Evolutionary conservation across 2,329 filamentous ascomycete genomes (phyloP), one percentile per base, ranked within the genome.

Genomic region (Xylariaceae sp.): DNA sequence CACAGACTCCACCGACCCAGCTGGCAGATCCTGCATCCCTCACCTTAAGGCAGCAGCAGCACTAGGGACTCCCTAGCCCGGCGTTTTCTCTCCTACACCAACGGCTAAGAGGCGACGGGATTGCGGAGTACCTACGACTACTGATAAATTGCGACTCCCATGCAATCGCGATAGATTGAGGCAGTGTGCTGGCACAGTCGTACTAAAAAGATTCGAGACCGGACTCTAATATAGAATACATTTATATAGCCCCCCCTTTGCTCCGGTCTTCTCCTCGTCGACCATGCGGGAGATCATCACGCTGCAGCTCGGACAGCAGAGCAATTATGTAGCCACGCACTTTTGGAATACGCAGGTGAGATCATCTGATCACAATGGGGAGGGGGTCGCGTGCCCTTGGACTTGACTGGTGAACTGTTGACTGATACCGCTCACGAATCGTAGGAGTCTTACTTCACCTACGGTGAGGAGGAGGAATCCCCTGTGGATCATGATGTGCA

Each of bases 391-490:
- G 23, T 23, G 41, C 34, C 39, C n/a, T 34, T 13, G 37, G 37
- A 13, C 17, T 18, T 18, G 17, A 18, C 37, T 41, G 23, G 23
- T 4, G 50, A 18, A 3, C 10, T 30, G 9, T 17, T 30, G 23
- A 17, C 37, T 49, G 17, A 49, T 44, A 11, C 23, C 44, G 13
- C 23, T 15, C n/a, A 39, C 15, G 51, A 50, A 41, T 41, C 11
- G 23, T 6, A 96, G 89, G 94, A 99, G 80, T 96, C 93, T 0
- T 99, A 99, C 75, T 97, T 97, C 72, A 97, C 92, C 11, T 97
- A 97, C 70, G 80, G 80, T 1, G 78, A 82, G 51, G 79, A 87
- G 63, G 79, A 89, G 71, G 80, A 84, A 66, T 83, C 88, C 5
- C 80, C 83, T 0, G 78, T 95, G 62, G 84, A 95, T 68, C 90